Evolutionary conservation across 495 filamentous ascomycete species (phyloP).

Genomic region (Choiromyces venosus): DNA sequence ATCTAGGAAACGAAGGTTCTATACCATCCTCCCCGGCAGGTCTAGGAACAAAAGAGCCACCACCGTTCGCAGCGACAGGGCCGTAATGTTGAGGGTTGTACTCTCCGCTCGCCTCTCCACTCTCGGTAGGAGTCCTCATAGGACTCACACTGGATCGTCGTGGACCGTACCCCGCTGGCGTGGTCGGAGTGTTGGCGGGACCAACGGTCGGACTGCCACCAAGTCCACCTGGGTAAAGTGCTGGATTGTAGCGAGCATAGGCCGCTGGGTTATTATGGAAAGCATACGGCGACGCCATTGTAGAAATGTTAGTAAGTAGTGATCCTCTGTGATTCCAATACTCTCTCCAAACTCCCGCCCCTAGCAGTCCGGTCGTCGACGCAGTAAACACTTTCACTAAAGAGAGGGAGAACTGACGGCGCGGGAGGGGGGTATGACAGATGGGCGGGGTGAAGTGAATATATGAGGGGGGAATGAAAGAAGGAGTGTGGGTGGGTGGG

Average conservation of each 20-base stretch:
- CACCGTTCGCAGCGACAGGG: slow-evolving; percentile 32
- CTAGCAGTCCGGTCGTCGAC: neutral
- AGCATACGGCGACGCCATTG: slow-evolving; percentile 39
- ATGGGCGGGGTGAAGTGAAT: neutral
- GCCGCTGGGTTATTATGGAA: slow-evolving; percentile 32
- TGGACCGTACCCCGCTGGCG: slow-evolving; percentile 28
- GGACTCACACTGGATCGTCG: slow-evolving; percentile 36
- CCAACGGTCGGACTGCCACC: slow-evolving; percentile 25
- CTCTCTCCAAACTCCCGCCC: neutral
- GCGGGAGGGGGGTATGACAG: neutral
- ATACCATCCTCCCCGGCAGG: slow-evolving; percentile 36
- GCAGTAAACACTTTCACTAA: neutral
- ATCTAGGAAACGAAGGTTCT: slow-evolving; percentile 34
- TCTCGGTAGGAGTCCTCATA: slow-evolving; percentile 26
- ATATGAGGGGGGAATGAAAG: neutral
- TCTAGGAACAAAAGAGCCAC: slow-evolving; percentile 36
- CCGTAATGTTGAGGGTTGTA: slow-evolving; percentile 41
- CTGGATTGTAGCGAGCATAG: slow-evolving; percentile 36
- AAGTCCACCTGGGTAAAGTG: slow-evolving; percentile 32
- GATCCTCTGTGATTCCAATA: neutral
- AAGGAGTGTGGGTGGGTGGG: neutral
- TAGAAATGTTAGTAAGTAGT: slow-evolving; percentile 11
- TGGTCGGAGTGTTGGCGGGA: slow-evolving; percentile 15
- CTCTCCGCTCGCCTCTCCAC: slow-evolving; percentile 24
- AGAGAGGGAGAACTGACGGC: neutral